Evolutionary conservation across 805 yeast genomes (phyloP).

Genomic region (Ogataea chonburiensis): DNA sequence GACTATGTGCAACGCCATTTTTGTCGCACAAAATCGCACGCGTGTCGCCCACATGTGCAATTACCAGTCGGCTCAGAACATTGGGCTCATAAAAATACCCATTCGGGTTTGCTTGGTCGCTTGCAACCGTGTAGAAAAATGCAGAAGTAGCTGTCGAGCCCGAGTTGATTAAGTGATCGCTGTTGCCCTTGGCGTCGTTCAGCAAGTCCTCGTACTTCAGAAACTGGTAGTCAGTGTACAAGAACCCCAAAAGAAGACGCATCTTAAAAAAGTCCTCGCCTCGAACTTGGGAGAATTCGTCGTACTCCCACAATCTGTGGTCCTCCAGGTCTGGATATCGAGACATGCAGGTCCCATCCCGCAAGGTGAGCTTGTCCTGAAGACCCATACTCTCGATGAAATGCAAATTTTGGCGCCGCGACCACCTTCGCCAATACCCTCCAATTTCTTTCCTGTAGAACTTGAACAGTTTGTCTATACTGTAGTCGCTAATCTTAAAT

Average conservation of each 20-base stretch:
- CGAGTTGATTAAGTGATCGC: slow-evolving; percentile 24
- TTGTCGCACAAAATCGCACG: slow-evolving; percentile 82
- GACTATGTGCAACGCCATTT: slow-evolving; percentile 72
- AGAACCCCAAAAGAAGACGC: slow-evolving; percentile 61
- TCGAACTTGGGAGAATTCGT: slow-evolving; percentile 18
- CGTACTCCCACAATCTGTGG: slow-evolving; percentile 17
- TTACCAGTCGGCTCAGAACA: slow-evolving; percentile 63
- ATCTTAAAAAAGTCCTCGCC: slow-evolving; percentile 56
- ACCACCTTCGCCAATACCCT: slow-evolving; percentile 85
- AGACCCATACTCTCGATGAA: slow-evolving; percentile 24
- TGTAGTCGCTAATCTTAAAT: slow-evolving; percentile 35
- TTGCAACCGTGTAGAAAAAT: slow-evolving; percentile 34
- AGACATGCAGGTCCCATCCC: slow-evolving; percentile 9
- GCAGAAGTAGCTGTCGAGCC: slow-evolving; percentile 39
- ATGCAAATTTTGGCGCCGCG: slow-evolving; percentile 38
- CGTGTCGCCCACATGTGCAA: slow-evolving; percentile 94
- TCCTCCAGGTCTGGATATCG: slow-evolving; percentile 15
- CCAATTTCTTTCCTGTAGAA: slow-evolving; percentile 62
- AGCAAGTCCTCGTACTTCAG: slow-evolving; percentile 34
- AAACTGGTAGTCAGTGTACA: slow-evolving; percentile 65
- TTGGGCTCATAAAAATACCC: slow-evolving; percentile 61
- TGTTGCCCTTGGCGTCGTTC: slow-evolving; percentile 14
- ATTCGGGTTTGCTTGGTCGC: slow-evolving; percentile 28
- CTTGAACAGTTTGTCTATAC: slow-evolving; percentile 43
- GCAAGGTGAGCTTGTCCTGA: slow-evolving; percentile 10